Base-by-base conservation (phyloP, 768 basidiomycete species). In the Panellus pusillus region DNA sequence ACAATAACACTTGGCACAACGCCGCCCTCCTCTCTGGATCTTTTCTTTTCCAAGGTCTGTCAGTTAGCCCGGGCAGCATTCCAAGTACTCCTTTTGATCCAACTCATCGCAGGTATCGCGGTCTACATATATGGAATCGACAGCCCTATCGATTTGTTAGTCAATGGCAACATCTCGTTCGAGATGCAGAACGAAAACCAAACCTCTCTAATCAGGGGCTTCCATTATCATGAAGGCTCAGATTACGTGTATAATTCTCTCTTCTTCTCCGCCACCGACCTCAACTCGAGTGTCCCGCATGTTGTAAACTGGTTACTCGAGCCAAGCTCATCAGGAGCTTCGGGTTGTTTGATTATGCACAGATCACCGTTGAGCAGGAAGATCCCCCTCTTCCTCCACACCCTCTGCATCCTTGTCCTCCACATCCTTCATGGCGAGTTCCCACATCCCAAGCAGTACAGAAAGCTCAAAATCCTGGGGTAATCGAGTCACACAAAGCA, bases 271-370 rank as follows among this genome's bases (percentile, higher is more conserved):
- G 50, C 55, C 12, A 43, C 49, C n/a, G 17, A 46, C 17, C 44
- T 56, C 27, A 49, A 51, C 37, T n/a, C 55, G 15, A 42, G 20
- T 20, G 49, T 50, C n/a, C 15, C 20, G n/a, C 48, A 47, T 38
- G 50, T 49, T 20, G 55, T 56, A 19, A 46, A 36, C 27, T 55
- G 39, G 19, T 32, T 45, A n/a, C n/a, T n/a, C n/a, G n/a, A n/a
- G n/a, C n/a, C n/a, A n/a, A n/a, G n/a, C n/a, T n/a, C n/a, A n/a
- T n/a, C n/a, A n/a, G n/a, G n/a, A n/a, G n/a, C n/a, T n/a, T n/a
- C n/a, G n/a, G n/a, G n/a, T n/a, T n/a, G n/a, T n/a, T n/a, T n/a
- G n/a, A n/a, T n/a, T n/a, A n/a, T n/a, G n/a, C n/a, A n/a, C n/a
- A n/a, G n/a, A n/a, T n/a, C n/a, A n/a, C n/a, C n/a, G n/a, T n/a